These are phyloP conservation scores for Thelonectria rubi DNA, from an alignment of 2,329 filamentous ascomycete species.

Conservation along the genomic window DNA sequence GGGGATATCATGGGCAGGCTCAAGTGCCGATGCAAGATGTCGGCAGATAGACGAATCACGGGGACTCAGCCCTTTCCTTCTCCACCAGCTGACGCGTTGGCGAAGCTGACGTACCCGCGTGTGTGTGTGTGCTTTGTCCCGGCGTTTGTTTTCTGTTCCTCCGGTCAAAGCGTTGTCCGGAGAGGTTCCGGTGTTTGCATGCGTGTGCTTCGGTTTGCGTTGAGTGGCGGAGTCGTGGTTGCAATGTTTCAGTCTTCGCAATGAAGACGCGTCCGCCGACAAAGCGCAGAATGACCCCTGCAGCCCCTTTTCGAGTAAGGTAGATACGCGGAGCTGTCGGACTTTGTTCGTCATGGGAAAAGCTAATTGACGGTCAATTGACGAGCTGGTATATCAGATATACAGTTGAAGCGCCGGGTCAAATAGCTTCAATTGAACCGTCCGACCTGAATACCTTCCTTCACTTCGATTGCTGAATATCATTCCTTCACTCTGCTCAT, in stretches of 20 bases:
- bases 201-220: neutral
- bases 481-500: too few species aligned
- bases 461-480: too few species aligned
- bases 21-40: neutral
- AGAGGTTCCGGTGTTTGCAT: neutral
- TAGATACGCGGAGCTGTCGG: too few species aligned
- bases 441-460: too few species aligned
- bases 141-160: neutral
- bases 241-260: conserved; percentile 12
- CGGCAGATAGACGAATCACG: conserved; percentile 2
- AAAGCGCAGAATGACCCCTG: neutral
- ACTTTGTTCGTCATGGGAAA: too few species aligned
- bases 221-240: neutral
- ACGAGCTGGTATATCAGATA: too few species aligned
- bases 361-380: too few species aligned
- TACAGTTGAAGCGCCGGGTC: too few species aligned
- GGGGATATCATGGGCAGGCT: neutral
- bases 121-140: neutral
- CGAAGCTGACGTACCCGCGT: conserved; percentile 2
- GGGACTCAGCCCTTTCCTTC: neutral
- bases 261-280: conserved; percentile 7
- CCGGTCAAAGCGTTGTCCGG: neutral
- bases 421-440: too few species aligned
- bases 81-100: conserved; percentile 18
- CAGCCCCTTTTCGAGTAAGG: neutral